Percentiles rank a stretch among this genome's conserved stretches.
Conservation (phyloP, 495 filamentous ascomycete genomes). For the Neurospora sp. region DNA sequence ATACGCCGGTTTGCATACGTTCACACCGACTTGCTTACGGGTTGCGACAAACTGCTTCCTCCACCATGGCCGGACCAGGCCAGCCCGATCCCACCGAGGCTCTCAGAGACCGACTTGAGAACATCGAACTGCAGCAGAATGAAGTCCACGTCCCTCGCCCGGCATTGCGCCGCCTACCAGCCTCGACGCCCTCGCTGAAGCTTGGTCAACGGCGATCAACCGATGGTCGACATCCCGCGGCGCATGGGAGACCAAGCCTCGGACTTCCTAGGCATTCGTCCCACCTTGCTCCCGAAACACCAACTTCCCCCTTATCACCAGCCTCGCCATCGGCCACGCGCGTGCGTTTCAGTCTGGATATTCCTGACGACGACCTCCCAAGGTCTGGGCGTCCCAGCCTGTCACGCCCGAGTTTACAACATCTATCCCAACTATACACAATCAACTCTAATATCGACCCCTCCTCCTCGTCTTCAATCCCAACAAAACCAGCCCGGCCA, state of each 20-base stretch:
- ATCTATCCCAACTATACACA: slow-evolving; percentile 17
- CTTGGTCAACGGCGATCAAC: neutral
- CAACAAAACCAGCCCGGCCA: neutral
- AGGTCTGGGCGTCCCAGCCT: neutral
- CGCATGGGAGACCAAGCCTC: neutral
- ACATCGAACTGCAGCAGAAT: slow-evolving; percentile 16
- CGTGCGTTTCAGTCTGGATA: neutral
- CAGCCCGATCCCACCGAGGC: slow-evolving; percentile 7
- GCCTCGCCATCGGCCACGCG: neutral
- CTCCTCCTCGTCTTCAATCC: slow-evolving; percentile 1
- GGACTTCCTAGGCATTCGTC: neutral
- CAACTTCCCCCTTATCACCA: neutral
- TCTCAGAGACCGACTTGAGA: slow-evolving; percentile 12
- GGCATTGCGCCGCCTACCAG: neutral
- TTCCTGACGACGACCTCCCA: neutral
- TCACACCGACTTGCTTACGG: neutral
- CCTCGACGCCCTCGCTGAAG: neutral
- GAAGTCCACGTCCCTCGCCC: neutral
- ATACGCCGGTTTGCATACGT: neutral
- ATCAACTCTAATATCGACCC: slow-evolving; percentile 16
- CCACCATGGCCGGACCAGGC: slow-evolving; percentile 1
- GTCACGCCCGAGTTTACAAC: slow-evolving; percentile 1
- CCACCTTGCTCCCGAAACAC: neutral
- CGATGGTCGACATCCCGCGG: neutral
- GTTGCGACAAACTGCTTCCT: neutral